Conservation (phyloP, 176 grass and related monocot genomes). For the Cenchrus fungigraminus region DNA sequence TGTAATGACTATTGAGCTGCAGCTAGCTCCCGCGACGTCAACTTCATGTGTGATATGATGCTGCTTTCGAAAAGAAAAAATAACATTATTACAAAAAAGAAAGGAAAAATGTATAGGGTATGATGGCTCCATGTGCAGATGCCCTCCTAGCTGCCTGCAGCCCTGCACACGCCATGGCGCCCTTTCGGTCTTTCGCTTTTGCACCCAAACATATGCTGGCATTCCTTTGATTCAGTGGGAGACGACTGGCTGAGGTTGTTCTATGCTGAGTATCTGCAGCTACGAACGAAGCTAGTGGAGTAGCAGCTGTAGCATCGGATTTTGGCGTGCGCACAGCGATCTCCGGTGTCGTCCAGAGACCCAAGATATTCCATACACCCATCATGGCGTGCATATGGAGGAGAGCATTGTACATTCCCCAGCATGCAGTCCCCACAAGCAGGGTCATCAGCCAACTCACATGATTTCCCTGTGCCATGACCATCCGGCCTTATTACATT, state of each 20-base stretch:
- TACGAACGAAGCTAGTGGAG: not conserved
- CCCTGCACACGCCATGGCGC: too few relatives aligned
- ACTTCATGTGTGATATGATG: too few relatives aligned
- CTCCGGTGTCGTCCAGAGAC: not conserved
- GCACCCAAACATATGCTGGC: not conserved
- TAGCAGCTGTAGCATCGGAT: not conserved
- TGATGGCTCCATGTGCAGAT: not conserved
- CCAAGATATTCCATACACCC: not conserved
- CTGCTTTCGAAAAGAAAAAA: too few relatives aligned
- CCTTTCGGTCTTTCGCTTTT: not conserved
- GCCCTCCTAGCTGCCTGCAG: not conserved
- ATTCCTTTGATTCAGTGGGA: not conserved
- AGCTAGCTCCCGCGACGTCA: too few relatives aligned
- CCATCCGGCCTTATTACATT: not conserved
- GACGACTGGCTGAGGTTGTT: not conserved
- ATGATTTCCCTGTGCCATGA: too few relatives aligned
- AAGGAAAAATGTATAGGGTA: not conserved
- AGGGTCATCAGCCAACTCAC: not conserved
- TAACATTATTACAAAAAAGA: too few relatives aligned
- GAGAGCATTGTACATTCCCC: not conserved
- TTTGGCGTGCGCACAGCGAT: not conserved
- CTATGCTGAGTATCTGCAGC: too few relatives aligned
- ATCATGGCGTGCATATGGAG: not conserved
- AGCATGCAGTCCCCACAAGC: not conserved
- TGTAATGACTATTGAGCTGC: too few relatives aligned